Conservation (phyloP, 129 eudicot genomes). For the Lactuca saligna region DNA sequence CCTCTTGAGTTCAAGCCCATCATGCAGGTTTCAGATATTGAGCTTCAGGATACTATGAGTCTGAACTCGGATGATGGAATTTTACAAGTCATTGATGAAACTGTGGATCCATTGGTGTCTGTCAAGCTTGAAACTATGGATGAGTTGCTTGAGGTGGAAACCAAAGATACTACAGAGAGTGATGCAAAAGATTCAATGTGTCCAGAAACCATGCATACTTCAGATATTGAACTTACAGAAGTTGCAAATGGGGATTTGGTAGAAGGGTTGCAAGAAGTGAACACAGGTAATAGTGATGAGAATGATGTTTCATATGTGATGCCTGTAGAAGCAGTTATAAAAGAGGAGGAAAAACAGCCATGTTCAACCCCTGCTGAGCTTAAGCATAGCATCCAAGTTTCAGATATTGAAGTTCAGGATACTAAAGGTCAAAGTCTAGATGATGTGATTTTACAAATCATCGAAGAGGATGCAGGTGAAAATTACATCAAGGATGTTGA, state of each 20-base stretch:
- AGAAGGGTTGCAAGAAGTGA: slow-evolving; percentile 24
- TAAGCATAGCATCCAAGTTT: slow-evolving; percentile 19
- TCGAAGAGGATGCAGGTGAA: slow-evolving; percentile 24
- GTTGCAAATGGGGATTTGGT: slow-evolving; percentile 8
- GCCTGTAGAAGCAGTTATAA: slow-evolving; percentile 16
- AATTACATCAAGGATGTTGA: slow-evolving; percentile 19
- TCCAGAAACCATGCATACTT: slow-evolving; percentile 14
- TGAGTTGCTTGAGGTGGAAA: slow-evolving; percentile 10
- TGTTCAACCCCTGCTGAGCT: slow-evolving; percentile 21
- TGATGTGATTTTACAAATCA: slow-evolving; percentile 23
- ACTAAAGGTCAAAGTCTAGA: slow-evolving; percentile 19
- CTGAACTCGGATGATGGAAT: slow-evolving; percentile 5
- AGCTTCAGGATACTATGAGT: slow-evolving; percentile 18
- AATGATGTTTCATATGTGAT: slow-evolving; percentile 20
- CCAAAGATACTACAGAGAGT: slow-evolving; percentile 1
- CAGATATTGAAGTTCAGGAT: slow-evolving; percentile 26
- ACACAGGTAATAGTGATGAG: slow-evolving; percentile 20
- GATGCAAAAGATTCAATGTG: slow-evolving; percentile 7
- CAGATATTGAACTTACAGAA: slow-evolving; percentile 5
- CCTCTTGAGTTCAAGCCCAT: slow-evolving; percentile 14
- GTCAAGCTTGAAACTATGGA: background rate
- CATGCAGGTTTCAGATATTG: slow-evolving; percentile 20
- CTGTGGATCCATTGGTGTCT: slow-evolving; percentile 17
- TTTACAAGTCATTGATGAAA: slow-evolving; percentile 16
- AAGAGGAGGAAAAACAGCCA: slow-evolving; percentile 25